phyloP scores from a whole-genome alignment of 169 alveolate genomes.

The Neospora caninum region DNA sequence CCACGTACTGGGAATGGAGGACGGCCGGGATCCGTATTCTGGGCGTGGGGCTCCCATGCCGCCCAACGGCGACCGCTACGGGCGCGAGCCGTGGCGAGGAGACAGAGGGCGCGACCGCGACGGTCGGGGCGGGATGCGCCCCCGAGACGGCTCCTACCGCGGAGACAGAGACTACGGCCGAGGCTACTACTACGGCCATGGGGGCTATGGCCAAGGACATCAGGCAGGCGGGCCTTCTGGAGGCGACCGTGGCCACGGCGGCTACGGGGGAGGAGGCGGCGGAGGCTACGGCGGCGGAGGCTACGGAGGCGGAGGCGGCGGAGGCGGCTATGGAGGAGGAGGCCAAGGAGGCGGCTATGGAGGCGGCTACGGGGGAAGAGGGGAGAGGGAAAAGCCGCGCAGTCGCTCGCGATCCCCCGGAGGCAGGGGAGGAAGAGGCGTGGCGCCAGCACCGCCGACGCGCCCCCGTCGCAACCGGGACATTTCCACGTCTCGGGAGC shows the following conservation, averaged over 20 bases:
- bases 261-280: constrained; percentile 27
- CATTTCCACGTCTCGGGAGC: constrained; percentile 37
- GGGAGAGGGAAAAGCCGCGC: neutral
- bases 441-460: neutral
- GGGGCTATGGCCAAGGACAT: neutral
- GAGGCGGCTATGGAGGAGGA: constrained; percentile 46
- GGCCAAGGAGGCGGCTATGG: neutral
- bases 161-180: constrained; percentile 16
- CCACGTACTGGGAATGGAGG: neutral
- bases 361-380: constrained; percentile 24
- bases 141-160: neutral
- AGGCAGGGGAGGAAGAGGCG: neutral
- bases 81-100: neutral
- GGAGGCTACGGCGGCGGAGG: neutral
- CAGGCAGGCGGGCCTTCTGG: neutral
- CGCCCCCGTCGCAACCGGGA: constrained; percentile 41
- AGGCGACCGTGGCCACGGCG: neutral
- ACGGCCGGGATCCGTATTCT: neutral
- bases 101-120: neutral
- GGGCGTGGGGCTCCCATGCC: neutral
- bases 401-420: neutral
- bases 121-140: neutral
- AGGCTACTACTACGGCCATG: constrained; percentile 35
- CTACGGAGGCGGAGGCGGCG: constrained; percentile 39
- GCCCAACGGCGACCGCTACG: neutral